Evolutionary conservation across 108 stramenopile genomes (phyloP).

Genomic region (Stephanodiscus triporus): DNA sequence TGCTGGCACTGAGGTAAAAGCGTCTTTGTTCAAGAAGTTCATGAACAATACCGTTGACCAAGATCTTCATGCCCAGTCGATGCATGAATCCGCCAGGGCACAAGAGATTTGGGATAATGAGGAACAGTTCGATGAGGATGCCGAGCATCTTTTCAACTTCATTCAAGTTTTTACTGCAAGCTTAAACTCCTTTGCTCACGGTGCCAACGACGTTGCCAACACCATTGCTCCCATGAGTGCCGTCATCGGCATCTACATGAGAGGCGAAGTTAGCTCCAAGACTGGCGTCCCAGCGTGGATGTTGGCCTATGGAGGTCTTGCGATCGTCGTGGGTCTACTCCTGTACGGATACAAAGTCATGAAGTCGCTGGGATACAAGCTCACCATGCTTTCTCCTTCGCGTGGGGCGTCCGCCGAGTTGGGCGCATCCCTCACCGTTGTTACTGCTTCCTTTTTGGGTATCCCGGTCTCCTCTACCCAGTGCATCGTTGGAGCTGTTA

Average conservation of each 20-base stretch:
- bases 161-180: constrained; percentile 79
- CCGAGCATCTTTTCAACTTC: constrained; percentile 65
- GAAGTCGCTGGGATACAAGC: constrained; percentile 62
- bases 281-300: constrained; percentile 57
- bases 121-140: constrained; percentile 50
- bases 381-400: constrained; percentile 56
- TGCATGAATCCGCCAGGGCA: constrained; percentile 29
- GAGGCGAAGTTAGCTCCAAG: constrained; percentile 31
- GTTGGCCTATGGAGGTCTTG: constrained; percentile 61
- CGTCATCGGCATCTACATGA: constrained; percentile 56
- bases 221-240: constrained; percentile 71
- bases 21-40: neutral
- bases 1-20: neutral
- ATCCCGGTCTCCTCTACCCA: constrained; percentile 75
- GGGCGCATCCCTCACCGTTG: constrained; percentile 60
- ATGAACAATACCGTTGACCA: constrained; percentile 15
- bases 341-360: constrained; percentile 61
- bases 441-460: constrained; percentile 64
- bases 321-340: constrained; percentile 60
- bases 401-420: constrained; percentile 66
- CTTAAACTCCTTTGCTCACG: constrained; percentile 70
- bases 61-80: constrained; percentile 6
- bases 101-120: constrained; percentile 57
- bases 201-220: constrained; percentile 80
- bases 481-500: constrained; percentile 67